Percentiles rank a stretch among this genome's conserved stretches.
These are phyloP conservation scores for Lathyrus oleraceus DNA, from an alignment of 306 rosid species.

Conservation along the genomic window DNA sequence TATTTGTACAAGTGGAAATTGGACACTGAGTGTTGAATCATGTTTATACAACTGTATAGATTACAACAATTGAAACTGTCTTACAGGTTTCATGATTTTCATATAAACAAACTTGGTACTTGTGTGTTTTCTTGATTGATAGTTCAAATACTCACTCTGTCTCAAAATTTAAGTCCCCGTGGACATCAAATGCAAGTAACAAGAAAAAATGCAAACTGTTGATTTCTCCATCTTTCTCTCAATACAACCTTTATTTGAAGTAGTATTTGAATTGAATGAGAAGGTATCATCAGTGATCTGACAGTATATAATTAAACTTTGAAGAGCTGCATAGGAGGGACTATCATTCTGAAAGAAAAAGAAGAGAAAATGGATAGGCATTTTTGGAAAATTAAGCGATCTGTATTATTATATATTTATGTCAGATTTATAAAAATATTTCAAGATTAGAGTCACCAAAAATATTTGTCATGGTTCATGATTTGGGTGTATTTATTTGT, in stretches of 20 bases:
- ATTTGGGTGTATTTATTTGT: conserved; percentile 39
- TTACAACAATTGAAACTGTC: not conserved
- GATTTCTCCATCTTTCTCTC: not conserved
- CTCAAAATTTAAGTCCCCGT: conserved; percentile 8
- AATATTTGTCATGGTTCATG: conserved; percentile 4
- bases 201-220: conserved; percentile 10
- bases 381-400: conserved; percentile 27
- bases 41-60: not conserved
- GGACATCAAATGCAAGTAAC: conserved; percentile 19
- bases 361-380: conserved; percentile 6
- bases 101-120: not conserved
- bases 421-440: conserved; percentile 5
- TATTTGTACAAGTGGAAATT: too few relatives aligned
- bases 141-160: not conserved
- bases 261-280: conserved; percentile 11
- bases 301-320: conserved; percentile 5
- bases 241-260: conserved; percentile 9
- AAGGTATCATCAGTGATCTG: not conserved
- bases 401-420: not conserved
- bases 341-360: conserved; percentile 22
- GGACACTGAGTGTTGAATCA: too few relatives aligned
- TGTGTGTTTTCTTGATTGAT: conserved; percentile 12
- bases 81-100: conserved; percentile 8
- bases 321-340: not conserved
- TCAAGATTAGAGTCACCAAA: conserved; percentile 19